Evolutionary conservation across 2,329 filamentous ascomycete genomes (phyloP).

Genomic region (Curvularia lunata): DNA sequence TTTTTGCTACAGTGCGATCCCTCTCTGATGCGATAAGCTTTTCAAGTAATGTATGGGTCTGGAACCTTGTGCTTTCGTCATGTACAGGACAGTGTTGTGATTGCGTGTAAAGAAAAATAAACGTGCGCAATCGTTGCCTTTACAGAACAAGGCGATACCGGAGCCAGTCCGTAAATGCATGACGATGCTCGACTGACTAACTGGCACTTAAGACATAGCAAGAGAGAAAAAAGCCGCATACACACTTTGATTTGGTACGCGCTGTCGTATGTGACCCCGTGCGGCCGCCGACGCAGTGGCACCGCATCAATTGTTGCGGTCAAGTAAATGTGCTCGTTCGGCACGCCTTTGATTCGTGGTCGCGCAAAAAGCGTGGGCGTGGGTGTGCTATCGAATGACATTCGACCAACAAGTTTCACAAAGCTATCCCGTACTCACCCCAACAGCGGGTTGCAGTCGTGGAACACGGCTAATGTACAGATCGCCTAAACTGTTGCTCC

Average conservation of each 20-base stretch:
- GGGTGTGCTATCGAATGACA: background rate
- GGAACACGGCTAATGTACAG: constrained; percentile 12
- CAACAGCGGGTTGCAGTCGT: background rate
- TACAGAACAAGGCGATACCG: background rate
- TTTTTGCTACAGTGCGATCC: no score
- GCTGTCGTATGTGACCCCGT: background rate
- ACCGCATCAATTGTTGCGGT: background rate
- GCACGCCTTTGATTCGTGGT: background rate
- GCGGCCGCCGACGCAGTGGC: background rate
- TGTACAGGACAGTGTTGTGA: no score
- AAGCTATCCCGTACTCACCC: background rate
- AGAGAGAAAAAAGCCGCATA: background rate
- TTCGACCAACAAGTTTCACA: background rate
- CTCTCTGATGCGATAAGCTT: no score
- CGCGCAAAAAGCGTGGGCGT: background rate
- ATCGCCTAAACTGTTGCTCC: constrained; percentile 1
- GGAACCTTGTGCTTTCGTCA: no score
- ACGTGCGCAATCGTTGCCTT: background rate
- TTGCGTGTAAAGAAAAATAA: background rate
- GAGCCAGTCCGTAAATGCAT: background rate
- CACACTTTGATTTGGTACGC: background rate
- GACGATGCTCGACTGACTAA: background rate
- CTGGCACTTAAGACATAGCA: background rate
- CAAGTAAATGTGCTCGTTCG: background rate
- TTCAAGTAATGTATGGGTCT: no score